Evolutionary conservation across 805 yeast genomes (phyloP).

Genomic region (Saturnispora dispora): DNA sequence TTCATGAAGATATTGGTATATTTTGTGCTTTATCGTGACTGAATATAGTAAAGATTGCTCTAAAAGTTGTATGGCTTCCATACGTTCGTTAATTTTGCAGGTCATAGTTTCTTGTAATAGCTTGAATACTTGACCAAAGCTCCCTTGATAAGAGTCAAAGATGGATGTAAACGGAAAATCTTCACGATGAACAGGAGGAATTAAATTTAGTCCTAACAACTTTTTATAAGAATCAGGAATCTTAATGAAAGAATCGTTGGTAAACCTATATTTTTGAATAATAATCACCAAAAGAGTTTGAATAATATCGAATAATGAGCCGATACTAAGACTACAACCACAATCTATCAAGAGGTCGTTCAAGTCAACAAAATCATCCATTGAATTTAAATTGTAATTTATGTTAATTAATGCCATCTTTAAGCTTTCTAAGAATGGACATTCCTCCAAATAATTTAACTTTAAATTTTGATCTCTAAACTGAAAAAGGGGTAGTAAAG

Average conservation of each 20-base stretch:
- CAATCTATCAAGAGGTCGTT: slow-evolving; percentile 20
- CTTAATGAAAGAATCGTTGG: background rate
- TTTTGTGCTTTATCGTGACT: slow-evolving; percentile 28
- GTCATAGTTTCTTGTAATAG: slow-evolving; percentile 13
- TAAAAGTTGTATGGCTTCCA: slow-evolving; percentile 11
- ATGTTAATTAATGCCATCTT: slow-evolving; percentile 16
- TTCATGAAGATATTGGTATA: slow-evolving; percentile 14
- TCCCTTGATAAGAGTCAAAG: slow-evolving; percentile 18
- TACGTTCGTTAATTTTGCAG: slow-evolving; percentile 9
- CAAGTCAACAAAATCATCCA: slow-evolving; percentile 16
- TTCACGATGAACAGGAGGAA: slow-evolving; percentile 25
- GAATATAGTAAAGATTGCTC: slow-evolving; percentile 28
- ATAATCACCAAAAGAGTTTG: slow-evolving; percentile 18
- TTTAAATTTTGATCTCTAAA: slow-evolving; percentile 26
- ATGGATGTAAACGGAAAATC: slow-evolving; percentile 14
- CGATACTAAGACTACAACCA: slow-evolving; percentile 29
- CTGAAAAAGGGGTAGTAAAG: slow-evolving; percentile 24
- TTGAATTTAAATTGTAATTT: slow-evolving; percentile 14
- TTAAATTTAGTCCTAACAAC: slow-evolving; percentile 19
- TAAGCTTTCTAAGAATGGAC: slow-evolving; percentile 16
- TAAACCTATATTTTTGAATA: slow-evolving; percentile 14
- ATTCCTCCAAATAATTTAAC: slow-evolving; percentile 18
- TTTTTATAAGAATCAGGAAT: slow-evolving; percentile 13
- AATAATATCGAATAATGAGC: slow-evolving; percentile 26
- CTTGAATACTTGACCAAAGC: slow-evolving; percentile 6